Conservation (phyloP, 73 alveolate genomes). For the Paramecium pentaurelia region DNA sequence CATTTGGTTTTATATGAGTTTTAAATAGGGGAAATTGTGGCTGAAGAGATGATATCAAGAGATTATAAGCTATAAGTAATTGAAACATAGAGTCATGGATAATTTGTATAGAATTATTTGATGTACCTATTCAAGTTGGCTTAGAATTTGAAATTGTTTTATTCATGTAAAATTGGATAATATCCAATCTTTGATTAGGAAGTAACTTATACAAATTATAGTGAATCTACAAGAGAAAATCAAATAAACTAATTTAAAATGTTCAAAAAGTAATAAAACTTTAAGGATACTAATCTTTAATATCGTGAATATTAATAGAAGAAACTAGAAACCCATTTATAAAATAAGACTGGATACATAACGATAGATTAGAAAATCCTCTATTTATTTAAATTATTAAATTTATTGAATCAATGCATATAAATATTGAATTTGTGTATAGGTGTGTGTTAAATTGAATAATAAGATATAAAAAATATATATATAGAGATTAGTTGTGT, state of each 20-base stretch:
- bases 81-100: background rate
- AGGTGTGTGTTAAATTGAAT: constrained; percentile 7
- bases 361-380: constrained; percentile 10
- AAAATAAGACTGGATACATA: background rate
- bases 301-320: constrained; percentile 31
- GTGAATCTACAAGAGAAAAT: constrained; percentile 28
- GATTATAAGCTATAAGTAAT: background rate
- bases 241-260: background rate
- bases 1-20: constrained; percentile 40
- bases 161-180: constrained; percentile 41
- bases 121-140: constrained; percentile 40
- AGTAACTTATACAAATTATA: background rate
- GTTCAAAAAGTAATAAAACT: background rate
- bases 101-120: constrained; percentile 29
- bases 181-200: constrained; percentile 28
- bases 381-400: constrained; percentile 20
- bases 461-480: background rate
- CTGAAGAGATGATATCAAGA: background rate
- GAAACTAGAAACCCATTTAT: background rate
- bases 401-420: background rate
- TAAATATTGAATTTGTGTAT: constrained; percentile 15
- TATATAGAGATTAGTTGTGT: constrained; percentile 36
- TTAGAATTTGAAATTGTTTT: constrained; percentile 15
- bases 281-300: constrained; percentile 1
- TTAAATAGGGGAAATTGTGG: constrained; percentile 29